Evolutionary conservation across 805 yeast genomes (phyloP).

Genomic region (Starmerella floris): DNA sequence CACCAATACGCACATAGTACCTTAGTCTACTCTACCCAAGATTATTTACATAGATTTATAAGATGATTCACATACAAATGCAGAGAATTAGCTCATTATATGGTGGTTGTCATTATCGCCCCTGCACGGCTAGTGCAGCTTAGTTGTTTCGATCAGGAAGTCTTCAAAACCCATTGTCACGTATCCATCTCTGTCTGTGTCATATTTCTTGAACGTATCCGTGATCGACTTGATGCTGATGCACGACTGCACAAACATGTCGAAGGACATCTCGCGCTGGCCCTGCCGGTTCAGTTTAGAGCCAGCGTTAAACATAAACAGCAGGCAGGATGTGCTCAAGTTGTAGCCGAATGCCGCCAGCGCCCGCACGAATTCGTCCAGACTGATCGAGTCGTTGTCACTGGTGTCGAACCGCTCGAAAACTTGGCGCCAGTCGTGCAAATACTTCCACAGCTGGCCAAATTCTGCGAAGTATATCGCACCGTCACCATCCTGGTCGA

Average conservation of each 20-base stretch:
- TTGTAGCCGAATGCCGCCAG: constrained; percentile 54
- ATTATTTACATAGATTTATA: too few species aligned
- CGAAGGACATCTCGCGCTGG: constrained; percentile 45
- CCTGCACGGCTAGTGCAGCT: constrained; percentile 21
- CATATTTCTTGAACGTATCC: constrained; percentile 65
- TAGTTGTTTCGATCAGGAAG: constrained; percentile 27
- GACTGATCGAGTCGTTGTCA: constrained; percentile 45
- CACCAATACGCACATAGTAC: too few species aligned
- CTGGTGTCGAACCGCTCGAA: constrained; percentile 51
- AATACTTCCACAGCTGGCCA: constrained; percentile 51
- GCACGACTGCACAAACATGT: constrained; percentile 66
- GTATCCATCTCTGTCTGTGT: constrained; percentile 54
- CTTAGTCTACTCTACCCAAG: too few species aligned
- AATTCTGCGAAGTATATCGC: constrained; percentile 46
- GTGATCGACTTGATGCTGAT: constrained; percentile 67
- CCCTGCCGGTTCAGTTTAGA: constrained; percentile 29
- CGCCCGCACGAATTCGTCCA: constrained; percentile 50
- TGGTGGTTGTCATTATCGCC: too few species aligned
- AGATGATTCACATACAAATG: too few species aligned
- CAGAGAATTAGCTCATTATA: too few species aligned
- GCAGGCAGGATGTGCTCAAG: constrained; percentile 42
- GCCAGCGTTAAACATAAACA: constrained; percentile 45
- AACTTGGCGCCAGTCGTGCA: constrained; percentile 51
- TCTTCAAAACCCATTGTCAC: constrained; percentile 30
- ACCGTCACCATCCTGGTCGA: constrained; percentile 38